These are phyloP conservation scores for Diaporthe sp. DNA, from an alignment of 2,329 filamentous ascomycete genomes.

Conservation along the genomic window DNA sequence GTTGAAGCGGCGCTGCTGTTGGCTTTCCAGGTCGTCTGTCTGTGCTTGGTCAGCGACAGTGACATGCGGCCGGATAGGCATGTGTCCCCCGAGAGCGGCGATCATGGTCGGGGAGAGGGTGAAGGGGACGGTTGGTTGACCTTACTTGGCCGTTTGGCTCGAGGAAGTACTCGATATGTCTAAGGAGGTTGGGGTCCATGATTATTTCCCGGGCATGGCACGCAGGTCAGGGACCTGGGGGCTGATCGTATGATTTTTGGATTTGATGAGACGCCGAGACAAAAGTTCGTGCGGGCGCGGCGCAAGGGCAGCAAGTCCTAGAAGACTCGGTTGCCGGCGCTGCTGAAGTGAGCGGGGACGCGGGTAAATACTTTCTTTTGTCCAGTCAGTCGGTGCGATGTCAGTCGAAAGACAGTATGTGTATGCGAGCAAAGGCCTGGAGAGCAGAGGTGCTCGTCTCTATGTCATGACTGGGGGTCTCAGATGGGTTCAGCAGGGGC, in stretches of 20 bases:
- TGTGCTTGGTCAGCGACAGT: conserved; percentile 46
- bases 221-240: conserved; percentile 30
- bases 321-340: conserved; percentile 27
- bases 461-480: conserved; percentile 19
- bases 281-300: conserved; percentile 13
- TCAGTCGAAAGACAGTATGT: conserved; percentile 10
- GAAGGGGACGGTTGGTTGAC: conserved; percentile 8
- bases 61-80: conserved; percentile 29
- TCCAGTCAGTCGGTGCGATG: conserved; percentile 4
- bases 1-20: conserved; percentile 46
- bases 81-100: not conserved
- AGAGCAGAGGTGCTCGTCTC: conserved; percentile 4
- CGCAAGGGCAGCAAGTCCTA: conserved; percentile 26
- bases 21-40: conserved; percentile 53
- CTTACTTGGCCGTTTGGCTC: conserved; percentile 56
- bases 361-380: not conserved
- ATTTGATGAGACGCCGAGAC: conserved; percentile 30
- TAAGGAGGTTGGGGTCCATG: conserved; percentile 56
- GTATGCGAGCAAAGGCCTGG: not conserved
- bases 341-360: not conserved
- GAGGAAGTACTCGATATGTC: conserved; percentile 57
- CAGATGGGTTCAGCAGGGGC: not conserved
- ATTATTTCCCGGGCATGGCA: conserved; percentile 37
- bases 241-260: conserved; percentile 22
- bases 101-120: conserved; percentile 12